Evolutionary conservation across 2,329 filamentous ascomycete genomes (phyloP), one percentile per base, ranked within the genome.

Genomic region (Phyllosticta citrichinensis): DNA sequence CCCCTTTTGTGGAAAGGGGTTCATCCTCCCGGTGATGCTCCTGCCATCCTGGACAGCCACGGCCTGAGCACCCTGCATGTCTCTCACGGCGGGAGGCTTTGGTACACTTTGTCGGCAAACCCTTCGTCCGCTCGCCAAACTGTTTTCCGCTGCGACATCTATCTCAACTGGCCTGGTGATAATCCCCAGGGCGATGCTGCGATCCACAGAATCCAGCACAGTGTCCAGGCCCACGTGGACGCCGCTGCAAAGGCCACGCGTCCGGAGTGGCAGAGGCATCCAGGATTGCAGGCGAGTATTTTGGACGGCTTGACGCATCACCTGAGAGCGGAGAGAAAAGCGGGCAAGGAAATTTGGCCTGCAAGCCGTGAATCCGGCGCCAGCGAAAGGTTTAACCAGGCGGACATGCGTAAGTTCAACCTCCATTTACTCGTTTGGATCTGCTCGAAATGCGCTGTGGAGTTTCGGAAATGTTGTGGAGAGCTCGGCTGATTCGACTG

Each of bases 331-430:
- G 70, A 71, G 59, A 64, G 67, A 40, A 61, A 63, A 50, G 61
- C 56, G 17, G 68, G 69, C 1, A 56, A 56, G 19, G 63, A 69
- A 56, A 67, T 71, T 12, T 67, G 66, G 54, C 69, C 69, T 1
- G 67, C 65, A 11, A 62, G 55, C 24, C 63, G 58, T 25, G 62
- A 65, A 17, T 56, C 62, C 9, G 58, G 58, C n/a, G 60, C 56
- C 19, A 68, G 67, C 54, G 62, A 63, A 22, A 62, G 58, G 25
- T 68, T 64, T 57, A 64, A 62, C 25, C 64, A 57, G 56, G 67
- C 66, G 10, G 67, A 68, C 61, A 63, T 64, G 52, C 51, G 67
- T 68, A 61, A 56, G 64, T 63, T 12, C 19, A 24, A 5, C 35
- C 20, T 8, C 55, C 10, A 2, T 25, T 19, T 1, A n/a, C 12